Conservation (phyloP, 129 eudicot species). For the Sambucus nigra region DNA sequence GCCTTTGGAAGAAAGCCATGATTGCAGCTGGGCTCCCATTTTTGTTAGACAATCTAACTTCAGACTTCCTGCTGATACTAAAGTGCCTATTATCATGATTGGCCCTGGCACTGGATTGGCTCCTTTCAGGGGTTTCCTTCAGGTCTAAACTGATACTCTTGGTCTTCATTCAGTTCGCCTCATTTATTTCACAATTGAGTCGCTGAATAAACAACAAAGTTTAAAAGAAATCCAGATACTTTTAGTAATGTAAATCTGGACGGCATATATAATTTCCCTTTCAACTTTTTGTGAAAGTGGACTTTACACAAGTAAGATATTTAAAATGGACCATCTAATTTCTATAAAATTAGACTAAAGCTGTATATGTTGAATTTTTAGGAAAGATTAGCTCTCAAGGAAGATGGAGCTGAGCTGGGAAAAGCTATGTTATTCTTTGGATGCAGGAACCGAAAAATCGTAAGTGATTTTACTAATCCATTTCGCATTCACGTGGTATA, state of each 20-base stretch:
- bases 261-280: no score
- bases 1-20: slow-evolving; percentile 55
- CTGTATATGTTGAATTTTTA: slow-evolving; percentile 14
- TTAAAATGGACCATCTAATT: not conserved
- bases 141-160: slow-evolving; percentile 23
- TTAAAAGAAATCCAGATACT: no score
- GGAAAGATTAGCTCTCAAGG: slow-evolving; percentile 86
- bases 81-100: slow-evolving; percentile 82
- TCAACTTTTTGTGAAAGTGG: no score
- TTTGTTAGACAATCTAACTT: slow-evolving; percentile 88
- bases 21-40: slow-evolving; percentile 82
- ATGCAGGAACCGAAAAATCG: slow-evolving; percentile 86
- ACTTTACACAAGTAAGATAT: no score
- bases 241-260: no score
- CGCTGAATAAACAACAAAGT: no score
- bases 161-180: not conserved
- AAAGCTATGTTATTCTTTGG: slow-evolving; percentile 74
- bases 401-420: slow-evolving; percentile 85
- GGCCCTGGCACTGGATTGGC: slow-evolving; percentile 99
- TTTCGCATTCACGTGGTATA: not conserved
- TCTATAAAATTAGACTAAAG: not conserved
- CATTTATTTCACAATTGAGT: not conserved
- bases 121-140: slow-evolving; percentile 93
- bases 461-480: slow-evolving; percentile 14
- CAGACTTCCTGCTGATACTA: slow-evolving; percentile 73